These are phyloP conservation scores for Colletotrichum tanaceti DNA, from an alignment of 2,329 filamentous ascomycete species.

Conservation along the genomic window DNA sequence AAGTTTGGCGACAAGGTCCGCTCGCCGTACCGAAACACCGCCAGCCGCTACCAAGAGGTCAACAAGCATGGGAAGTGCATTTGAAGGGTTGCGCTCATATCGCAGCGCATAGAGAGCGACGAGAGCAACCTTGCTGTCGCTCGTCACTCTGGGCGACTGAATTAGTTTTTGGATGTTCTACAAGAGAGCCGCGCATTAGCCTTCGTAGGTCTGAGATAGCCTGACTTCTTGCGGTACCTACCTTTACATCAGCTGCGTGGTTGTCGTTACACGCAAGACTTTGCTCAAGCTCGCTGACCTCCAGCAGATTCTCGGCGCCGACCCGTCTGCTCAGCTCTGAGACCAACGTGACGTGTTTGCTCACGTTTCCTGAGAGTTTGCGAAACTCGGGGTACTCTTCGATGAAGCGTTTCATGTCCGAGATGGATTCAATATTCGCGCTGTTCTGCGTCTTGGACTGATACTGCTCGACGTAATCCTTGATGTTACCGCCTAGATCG, in stretches of 20 bases:
- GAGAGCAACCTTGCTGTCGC: slow-evolving; percentile 87
- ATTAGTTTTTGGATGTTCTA: slow-evolving; percentile 88
- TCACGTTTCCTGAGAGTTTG: slow-evolving; percentile 96
- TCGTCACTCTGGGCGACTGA: slow-evolving; percentile 78
- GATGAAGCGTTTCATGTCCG: slow-evolving; percentile 99
- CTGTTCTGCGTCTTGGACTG: slow-evolving; percentile 97
- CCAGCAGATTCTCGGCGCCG: slow-evolving; percentile 85
- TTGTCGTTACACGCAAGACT: slow-evolving; percentile 97
- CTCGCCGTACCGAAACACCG: slow-evolving; percentile 79
- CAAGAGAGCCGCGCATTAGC: not conserved
- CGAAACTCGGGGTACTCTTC: slow-evolving; percentile 99
- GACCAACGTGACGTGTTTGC: slow-evolving; percentile 96
- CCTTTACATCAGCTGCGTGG: slow-evolving; percentile 90
- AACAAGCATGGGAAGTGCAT: slow-evolving; percentile 83
- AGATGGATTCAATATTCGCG: slow-evolving; percentile 95
- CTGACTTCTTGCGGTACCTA: slow-evolving; percentile 51
- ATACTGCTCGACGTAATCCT: slow-evolving; percentile 98
- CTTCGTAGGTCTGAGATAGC: not conserved
- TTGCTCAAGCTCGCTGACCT: slow-evolving; percentile 97
- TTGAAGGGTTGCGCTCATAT: slow-evolving; percentile 88
- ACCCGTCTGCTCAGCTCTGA: slow-evolving; percentile 92
- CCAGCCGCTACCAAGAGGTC: slow-evolving; percentile 88
- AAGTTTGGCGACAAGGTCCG: slow-evolving; percentile 84
- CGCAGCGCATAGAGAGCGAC: slow-evolving; percentile 95
- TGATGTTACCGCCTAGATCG: slow-evolving; percentile 94